Conservation (phyloP, 768 basidiomycete species). For the Hemileccinum rubropunctum region DNA sequence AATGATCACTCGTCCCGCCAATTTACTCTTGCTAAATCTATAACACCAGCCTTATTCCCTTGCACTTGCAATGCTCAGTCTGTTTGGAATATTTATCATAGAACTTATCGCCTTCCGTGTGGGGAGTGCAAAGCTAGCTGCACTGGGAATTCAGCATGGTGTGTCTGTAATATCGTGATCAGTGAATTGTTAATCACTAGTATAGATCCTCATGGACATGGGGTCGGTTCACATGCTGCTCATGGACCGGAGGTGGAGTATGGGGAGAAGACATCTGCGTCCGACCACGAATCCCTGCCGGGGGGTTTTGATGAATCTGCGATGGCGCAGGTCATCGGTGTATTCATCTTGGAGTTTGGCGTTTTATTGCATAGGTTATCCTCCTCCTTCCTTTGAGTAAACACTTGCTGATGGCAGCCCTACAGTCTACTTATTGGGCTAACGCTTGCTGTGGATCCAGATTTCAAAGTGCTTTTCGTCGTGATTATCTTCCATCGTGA, state of each 20-base stretch:
- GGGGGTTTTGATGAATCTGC: conserved; percentile 39
- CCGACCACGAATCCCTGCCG: conserved; percentile 30
- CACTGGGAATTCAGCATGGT: conserved; percentile 66
- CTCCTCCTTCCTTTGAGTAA: neutral
- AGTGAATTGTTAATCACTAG: neutral
- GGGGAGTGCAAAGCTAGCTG: conserved; percentile 70
- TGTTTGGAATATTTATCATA: conserved; percentile 80
- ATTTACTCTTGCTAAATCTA: neutral
- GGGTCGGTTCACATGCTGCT: conserved; percentile 54
- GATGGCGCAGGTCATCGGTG: conserved; percentile 74
- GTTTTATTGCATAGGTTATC: conserved; percentile 76
- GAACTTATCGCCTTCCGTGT: conserved; percentile 87
- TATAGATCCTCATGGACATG: conserved; percentile 68
- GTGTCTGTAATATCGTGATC: conserved; percentile 9
- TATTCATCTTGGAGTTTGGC: conserved; percentile 93
- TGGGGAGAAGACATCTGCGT: conserved; percentile 6
- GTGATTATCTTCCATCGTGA: conserved; percentile 91
- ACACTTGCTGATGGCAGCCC: neutral
- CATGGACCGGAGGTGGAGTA: conserved; percentile 61
- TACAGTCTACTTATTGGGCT: conserved; percentile 79
- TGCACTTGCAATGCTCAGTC: conserved; percentile 75
- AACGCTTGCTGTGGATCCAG: conserved; percentile 83
- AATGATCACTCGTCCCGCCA: neutral
- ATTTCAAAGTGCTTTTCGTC: conserved; percentile 84
- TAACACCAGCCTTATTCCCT: conserved; percentile 77